Base-by-base conservation (phyloP, 495 filamentous ascomycete genomes). In the Thermothielavioides terrestris region DNA sequence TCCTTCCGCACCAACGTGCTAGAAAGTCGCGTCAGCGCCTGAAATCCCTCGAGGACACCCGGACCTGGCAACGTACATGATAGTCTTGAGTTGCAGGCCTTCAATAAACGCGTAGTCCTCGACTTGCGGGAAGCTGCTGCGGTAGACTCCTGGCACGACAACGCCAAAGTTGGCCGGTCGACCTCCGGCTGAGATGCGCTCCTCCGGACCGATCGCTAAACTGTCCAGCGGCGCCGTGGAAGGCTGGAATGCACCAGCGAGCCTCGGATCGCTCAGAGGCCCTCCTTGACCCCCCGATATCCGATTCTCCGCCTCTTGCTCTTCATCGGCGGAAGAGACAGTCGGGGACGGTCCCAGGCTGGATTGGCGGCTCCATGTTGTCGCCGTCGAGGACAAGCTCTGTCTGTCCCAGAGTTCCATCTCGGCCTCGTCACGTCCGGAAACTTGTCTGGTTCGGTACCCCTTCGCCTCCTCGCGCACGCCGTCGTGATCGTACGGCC, bases 1-100 rank as follows among this genome's bases (percentile, higher is more conserved):
- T 80, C 74, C 50, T 84, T 82, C 4, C 79, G 73, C 22, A 94
- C 87, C 18, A 94, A 70, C n/a, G 86, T 90, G 41, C 85, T 88
- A 43, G 3, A 21, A 7, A 37, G 18, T 12, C 21, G 42, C 53
- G 59, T 68, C 34, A 62, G 60, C n/a, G n/a, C n/a, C n/a, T 27
- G 47, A 22, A 23, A 25, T 23, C 10, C 2, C 10, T 30, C 23
- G n/a, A 7, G 12, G 9, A 9, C 40, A 18, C 20, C 18, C 4
- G 4, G 17, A 37, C 15, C 30, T 46, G 27, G 18, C 2, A 32
- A 73, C 78, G 62, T 68, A 88, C 84, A 94, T 67, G 27, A 94
- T 78, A 21, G 82, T 89, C 67, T 82, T 86, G 49, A 94, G 65
- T 10, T 77, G 68, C 25, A 94, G 71, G 8, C 60, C 69, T 48